phyloP scores from a whole-genome alignment of 176 grass and related monocot genomes.

The Lolium rigidum region DNA sequence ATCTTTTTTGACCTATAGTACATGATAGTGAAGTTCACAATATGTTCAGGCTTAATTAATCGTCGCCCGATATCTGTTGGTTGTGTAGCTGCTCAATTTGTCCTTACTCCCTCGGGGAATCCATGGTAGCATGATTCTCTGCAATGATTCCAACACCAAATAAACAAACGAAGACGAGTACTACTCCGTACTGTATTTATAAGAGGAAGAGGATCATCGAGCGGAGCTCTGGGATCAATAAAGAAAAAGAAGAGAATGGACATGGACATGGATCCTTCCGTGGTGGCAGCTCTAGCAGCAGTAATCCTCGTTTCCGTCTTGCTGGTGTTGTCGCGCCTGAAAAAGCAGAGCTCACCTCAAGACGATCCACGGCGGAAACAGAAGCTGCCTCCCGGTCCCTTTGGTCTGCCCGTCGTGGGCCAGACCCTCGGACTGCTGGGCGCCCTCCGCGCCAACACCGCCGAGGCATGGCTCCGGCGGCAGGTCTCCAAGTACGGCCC shows the following conservation, averaged over 20 bases:
- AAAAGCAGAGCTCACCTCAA: too few relatives aligned
- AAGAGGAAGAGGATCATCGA: not conserved
- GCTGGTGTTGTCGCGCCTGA: too few relatives aligned
- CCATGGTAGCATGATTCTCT: not conserved
- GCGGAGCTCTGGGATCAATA: not conserved
- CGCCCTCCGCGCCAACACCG: constrained; percentile 42
- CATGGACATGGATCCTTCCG: not conserved
- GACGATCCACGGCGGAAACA: too few relatives aligned
- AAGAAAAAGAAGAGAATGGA: not conserved
- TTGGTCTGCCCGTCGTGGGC: constrained; percentile 35
- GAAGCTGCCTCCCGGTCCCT: constrained; percentile 1
- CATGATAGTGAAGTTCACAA: not conserved
- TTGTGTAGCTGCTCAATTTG: not conserved
- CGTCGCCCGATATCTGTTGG: not conserved
- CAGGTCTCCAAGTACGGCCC: not conserved
- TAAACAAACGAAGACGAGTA: not conserved
- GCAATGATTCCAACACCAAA: not conserved
- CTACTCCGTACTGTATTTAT: not conserved
- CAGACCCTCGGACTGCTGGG: constrained; percentile 37
- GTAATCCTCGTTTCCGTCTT: too few relatives aligned
- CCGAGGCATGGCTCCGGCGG: constrained; percentile 38
- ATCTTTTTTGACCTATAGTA: not conserved
- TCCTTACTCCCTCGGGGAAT: not conserved
- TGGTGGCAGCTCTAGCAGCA: not conserved
- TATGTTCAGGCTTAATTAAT: not conserved